phyloP scores from a whole-genome alignment of 345 rosid species.

The Syzygium oleosum region DNA sequence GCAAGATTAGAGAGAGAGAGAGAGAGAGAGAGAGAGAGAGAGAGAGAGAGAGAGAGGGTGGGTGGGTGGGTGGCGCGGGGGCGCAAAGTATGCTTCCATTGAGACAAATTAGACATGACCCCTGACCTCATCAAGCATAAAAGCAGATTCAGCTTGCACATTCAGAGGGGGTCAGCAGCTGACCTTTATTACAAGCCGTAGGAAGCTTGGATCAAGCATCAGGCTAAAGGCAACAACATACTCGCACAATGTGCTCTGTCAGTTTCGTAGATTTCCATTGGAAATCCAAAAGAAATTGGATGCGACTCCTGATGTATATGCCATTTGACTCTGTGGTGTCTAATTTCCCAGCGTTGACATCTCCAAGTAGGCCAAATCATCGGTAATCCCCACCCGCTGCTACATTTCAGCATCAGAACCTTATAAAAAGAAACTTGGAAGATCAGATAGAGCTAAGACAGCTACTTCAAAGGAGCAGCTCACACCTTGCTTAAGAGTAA shows the following conservation, averaged over 20 bases:
- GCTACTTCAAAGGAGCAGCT: neutral
- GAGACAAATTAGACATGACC: neutral
- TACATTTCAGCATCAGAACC: neutral
- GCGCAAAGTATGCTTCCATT: neutral
- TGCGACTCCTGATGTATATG: neutral
- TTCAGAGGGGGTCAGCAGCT: neutral
- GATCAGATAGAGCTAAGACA: neutral
- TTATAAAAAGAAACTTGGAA: neutral
- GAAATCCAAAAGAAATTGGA: neutral
- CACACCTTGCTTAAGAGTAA: neutral
- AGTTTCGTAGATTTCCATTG: neutral
- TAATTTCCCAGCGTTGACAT: constrained; percentile 5
- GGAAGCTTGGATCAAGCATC: neutral
- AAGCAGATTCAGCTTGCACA: neutral
- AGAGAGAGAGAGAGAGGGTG: too few relatives aligned
- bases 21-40: too few relatives aligned
- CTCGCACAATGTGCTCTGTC: neutral
- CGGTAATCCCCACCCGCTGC: constrained; percentile 61
- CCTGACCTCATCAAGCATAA: neutral
- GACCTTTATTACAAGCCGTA: neutral
- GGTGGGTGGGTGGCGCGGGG: too few relatives aligned
- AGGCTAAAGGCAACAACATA: neutral
- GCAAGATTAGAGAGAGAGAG: too few relatives aligned
- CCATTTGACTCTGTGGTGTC: neutral
- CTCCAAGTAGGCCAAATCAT: constrained; percentile 81